Percentiles rank a stretch among this genome's conserved stretches.
Conservation (phyloP, 2,329 filamentous ascomycete genomes). For the Penicillium freii region DNA sequence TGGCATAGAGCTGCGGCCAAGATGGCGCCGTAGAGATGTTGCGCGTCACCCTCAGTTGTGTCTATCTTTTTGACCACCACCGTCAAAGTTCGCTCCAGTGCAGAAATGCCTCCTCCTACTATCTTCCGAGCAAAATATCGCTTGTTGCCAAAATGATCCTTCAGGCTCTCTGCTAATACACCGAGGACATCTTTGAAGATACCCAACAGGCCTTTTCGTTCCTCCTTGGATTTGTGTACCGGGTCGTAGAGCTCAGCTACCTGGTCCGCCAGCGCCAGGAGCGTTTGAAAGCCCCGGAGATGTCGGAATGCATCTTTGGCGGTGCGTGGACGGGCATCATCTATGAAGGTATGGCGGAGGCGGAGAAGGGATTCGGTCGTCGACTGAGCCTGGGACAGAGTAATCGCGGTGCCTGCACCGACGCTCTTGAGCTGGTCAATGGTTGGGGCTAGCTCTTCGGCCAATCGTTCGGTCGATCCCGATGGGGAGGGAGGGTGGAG, state of each 20-base stretch:
- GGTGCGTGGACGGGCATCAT: slow-evolving; percentile 49
- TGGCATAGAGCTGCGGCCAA: slow-evolving; percentile 79
- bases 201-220: slow-evolving; percentile 66
- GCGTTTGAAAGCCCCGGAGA: slow-evolving; percentile 71
- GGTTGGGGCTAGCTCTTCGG: slow-evolving; percentile 38
- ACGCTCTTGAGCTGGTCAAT: slow-evolving; percentile 39
- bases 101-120: slow-evolving; percentile 73
- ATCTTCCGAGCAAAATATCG: slow-evolving; percentile 79
- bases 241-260: slow-evolving; percentile 72
- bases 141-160: slow-evolving; percentile 78
- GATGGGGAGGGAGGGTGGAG: slow-evolving; percentile 30
- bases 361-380: slow-evolving; percentile 60
- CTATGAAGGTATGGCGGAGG: slow-evolving; percentile 64
- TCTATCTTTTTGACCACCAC: slow-evolving; percentile 62
- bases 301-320: slow-evolving; percentile 80
- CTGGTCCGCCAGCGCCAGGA: slow-evolving; percentile 67
- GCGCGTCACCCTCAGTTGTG: slow-evolving; percentile 53
- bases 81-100: slow-evolving; percentile 68
- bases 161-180: slow-evolving; percentile 71
- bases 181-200: slow-evolving; percentile 58
- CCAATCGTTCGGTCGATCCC: slow-evolving; percentile 36
- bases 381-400: slow-evolving; percentile 37
- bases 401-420: slow-evolving; percentile 30
- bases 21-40: slow-evolving; percentile 80
- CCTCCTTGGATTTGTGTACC: slow-evolving; percentile 57